Base-by-base conservation (phyloP, 441 rosid species). In the Gossypium schwendimanii region DNA sequence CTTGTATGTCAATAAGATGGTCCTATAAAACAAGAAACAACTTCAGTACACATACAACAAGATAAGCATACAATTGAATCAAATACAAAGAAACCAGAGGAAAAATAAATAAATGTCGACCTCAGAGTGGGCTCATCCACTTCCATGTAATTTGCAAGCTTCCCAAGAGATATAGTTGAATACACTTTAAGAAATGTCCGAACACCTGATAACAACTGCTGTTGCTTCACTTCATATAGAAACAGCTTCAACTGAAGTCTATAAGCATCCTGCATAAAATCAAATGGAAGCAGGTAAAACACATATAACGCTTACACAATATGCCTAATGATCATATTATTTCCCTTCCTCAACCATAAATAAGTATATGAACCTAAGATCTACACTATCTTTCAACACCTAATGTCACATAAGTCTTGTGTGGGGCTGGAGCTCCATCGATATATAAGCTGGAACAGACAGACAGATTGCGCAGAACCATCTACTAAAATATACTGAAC, bases 211-310 rank as follows among this genome's bases (percentile, higher is more conserved):
- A 94, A 80, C 71, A 94, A 79, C 80, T 92, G 96, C 50, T 94
- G 98, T 80, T 94, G 98, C 86, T 87, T 94, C 61, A 90, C 96
- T 82, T 94, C 98, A 75, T 87, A 91, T 4, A 94, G 96, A 75
- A 94, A 94, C 73, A 94, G 82, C 85, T 94, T 94, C 87, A 94
- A 73, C 82, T 92, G 98, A 75, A 89, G 89, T 80, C 95, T 89
- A 75, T 94, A 94, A 3, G 97, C 97, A 84, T 92, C 97, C 97
- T 92, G 89, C 59, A 15, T 12, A 33, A 33, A 71, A 60, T 33
- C 33, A 71, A 45, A 15, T 10, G 52, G 20, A 36, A 64, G 8
- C 44, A 17, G 20, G 52, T 67, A 20, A 65, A 63, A 52, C 18
- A 55, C 69, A 41, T 7, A 52, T 3, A 63, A 18, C 49, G 36